Base-by-base conservation (phyloP, 257 asterid genomes). In the Petunia axillaris region DNA sequence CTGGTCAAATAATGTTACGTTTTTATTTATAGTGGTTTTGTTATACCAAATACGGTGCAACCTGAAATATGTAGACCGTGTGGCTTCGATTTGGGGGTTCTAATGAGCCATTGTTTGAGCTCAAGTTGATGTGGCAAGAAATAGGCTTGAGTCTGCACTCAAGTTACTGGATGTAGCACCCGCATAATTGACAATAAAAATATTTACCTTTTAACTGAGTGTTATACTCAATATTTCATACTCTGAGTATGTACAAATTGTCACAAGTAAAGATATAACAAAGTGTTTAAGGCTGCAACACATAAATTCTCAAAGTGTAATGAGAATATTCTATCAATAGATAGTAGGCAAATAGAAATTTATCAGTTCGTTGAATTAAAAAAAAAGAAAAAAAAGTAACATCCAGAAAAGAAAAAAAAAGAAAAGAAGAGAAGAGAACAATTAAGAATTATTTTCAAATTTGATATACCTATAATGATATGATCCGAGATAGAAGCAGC, bases 21-120 rank as follows among this genome's bases (percentile, higher is more conserved):
- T 67, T 67, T 43, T 43, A 15, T 25, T n/a, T 8, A 43, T 44
- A 67, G 76, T 67, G 76, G 38, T 67, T 67, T 41, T 43, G 53
- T 67, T n/a, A 8, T 67, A 43, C n/a, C 57, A 67, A 67, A 67
- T 67, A 41, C 46, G 14, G 8, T 43, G 76, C 55, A 67, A 67
- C 53, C 16, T 4, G 35, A 43, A 67, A 67, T 2, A 25, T 43
- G 39, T 1, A 67, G 55, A n/a, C n/a, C 38, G 4, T 43, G 76
- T 43, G 8, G 57, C 76, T 59, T 67, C 25, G 76, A 50, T 25
- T 67, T 35, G 6, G 16, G 41, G 58, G 77, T 70, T n/a, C 40
- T 46, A 4, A 25, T 46, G 58, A 9, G 77, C 58, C 52, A 39
- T 65, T 39, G 50, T 11, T 40, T 64, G 50, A 64, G 50, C 35